Base-by-base conservation (phyloP, 257 asterid species). In the Solanum piurae region DNA sequence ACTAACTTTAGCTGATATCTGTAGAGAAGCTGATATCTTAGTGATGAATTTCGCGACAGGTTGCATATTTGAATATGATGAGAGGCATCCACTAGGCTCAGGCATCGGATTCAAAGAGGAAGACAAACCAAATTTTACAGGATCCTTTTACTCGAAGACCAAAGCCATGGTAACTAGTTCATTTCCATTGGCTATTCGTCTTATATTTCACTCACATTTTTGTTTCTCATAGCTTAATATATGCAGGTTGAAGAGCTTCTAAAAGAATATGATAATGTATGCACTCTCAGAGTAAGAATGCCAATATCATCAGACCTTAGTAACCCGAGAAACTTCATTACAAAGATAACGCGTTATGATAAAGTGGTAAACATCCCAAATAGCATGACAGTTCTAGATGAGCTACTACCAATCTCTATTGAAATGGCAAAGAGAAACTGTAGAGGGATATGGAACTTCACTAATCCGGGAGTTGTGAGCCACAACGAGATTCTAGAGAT, bases 231-330 rank as follows among this genome's bases (percentile, higher is more conserved):
- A 74, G 42, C 82, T 10, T 33, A 20, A 37, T 23, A 12, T 87
- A 2, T 79, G 86, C 21, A 72, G 92, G 91, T 89, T 13, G 93
- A 91, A 46, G 90, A 89, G 82, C 86, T 91, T 37, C 55, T 91
- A 12, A 91, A 88, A 55, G 91, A 89, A 42, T 91, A 88, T 86
- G 89, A 86, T 11, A 89, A 91, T 34, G 91, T 91, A 1, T 91
- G 93, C 88, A 91, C 93, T 21, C 88, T 91, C 31, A 44, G 91
- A 69, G 93, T 89, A 11, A 69, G 91, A 62, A 91, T 89, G 91
- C 91, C 93, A n/a, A 89, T 91, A 52, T 88, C 91, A 42, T 88
- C 90, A 2, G 93, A 91, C 21, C 89, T 91, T 1, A 52, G 14
- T 46, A 91, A 91, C 72, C 91, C 93, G 0, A 80, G 90, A 58